phyloP scores from a whole-genome alignment of 495 filamentous ascomycete genomes.

The Copromyces sp. region DNA sequence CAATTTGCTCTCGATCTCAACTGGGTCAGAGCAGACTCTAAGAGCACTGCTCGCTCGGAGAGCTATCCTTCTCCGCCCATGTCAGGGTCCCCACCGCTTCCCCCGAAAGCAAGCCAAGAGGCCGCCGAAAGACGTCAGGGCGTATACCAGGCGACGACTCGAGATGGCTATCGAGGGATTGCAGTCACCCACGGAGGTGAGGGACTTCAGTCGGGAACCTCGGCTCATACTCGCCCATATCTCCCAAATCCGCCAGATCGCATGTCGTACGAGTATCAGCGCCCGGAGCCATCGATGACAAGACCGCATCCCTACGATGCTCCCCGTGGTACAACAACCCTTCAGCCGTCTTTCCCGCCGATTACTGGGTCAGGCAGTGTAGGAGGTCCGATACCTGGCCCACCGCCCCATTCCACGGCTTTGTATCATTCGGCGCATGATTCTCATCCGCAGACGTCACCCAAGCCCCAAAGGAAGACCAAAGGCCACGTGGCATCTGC shows the following conservation, averaged over 20 bases:
- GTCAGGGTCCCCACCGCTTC: slow-evolving; percentile 67
- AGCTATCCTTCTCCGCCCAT: slow-evolving; percentile 74
- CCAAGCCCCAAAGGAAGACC: slow-evolving; percentile 69
- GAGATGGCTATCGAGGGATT: slow-evolving; percentile 38
- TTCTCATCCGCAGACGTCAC: slow-evolving; percentile 30
- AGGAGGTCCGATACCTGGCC: slow-evolving; percentile 15
- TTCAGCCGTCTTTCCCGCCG: slow-evolving; percentile 27
- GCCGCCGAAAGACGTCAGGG: slow-evolving; percentile 47
- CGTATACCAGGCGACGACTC: slow-evolving; percentile 34
- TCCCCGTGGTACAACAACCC: slow-evolving; percentile 19
- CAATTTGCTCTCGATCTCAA: slow-evolving; percentile 60
- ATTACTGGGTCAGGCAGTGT: slow-evolving; percentile 14
- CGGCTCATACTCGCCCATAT: slow-evolving; percentile 28
- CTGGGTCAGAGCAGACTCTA: slow-evolving; percentile 57
- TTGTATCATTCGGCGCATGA: slow-evolving; percentile 25
- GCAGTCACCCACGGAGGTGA: slow-evolving; percentile 34
- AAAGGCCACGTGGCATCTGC: slow-evolving; percentile 96
- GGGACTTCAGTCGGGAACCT: slow-evolving; percentile 18
- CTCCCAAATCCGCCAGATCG: slow-evolving; percentile 30
- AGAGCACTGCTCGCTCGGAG: slow-evolving; percentile 51
- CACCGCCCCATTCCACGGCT: slow-evolving; percentile 25
- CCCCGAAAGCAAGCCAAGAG: slow-evolving; percentile 53
- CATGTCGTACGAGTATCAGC: slow-evolving; percentile 28
- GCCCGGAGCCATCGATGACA: slow-evolving; percentile 24
- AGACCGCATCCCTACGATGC: slow-evolving; percentile 29